Evolutionary conservation across 1,139 yeast genomes (phyloP), one percentile per base, ranked within the genome.

Genomic region (Geotrichum cucujoidarum): DNA sequence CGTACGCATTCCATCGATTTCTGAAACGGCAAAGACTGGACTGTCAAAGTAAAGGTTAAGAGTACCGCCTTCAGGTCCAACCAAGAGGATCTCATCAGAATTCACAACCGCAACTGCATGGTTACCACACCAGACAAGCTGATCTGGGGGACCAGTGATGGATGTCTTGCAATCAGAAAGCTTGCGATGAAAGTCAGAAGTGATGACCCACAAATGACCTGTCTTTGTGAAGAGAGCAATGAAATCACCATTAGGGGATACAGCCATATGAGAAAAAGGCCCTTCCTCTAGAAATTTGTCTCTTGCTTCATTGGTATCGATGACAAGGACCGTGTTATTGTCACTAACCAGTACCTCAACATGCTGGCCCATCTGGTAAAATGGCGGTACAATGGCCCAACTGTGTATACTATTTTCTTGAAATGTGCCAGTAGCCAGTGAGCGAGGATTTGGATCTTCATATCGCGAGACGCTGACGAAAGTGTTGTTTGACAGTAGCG

Each of bases 81-180:
- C 73, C 13, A 90, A 63, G 52, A 77, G 76, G 21, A 88, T 60
- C 50, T 84, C 90, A 55, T 84, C 94, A 4, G 75, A 70, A 51
- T 76, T 73, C 0, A 81, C 69, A 22, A 71, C 57, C 0, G 80
- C 81, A 1, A 89, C 80, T 0, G 94, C 88, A 67, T 88, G 95
- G 57, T 83, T 81, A 0, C 92, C 88, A 64, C 95, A 86, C 97
- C 97, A 90, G 52, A 74, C 75, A 11, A 87, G 67, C 53, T 76
- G 76, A 34, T 65, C 60, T 3, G 64, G 62, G 10, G 50, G 37
- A 1, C 73, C 65, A 59, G 73, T 18, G 72, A 64, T 53, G 68
- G 74, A 51, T 63, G 67, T 20, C 2, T 63, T 57, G 47, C 64
- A 76, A 48, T 78, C 81, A 32, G 80, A 67, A n/a, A 83, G 64